Evolutionary conservation across 2,329 filamentous ascomycete species (phyloP).

Genomic region (Colletotrichum tabaci): DNA sequence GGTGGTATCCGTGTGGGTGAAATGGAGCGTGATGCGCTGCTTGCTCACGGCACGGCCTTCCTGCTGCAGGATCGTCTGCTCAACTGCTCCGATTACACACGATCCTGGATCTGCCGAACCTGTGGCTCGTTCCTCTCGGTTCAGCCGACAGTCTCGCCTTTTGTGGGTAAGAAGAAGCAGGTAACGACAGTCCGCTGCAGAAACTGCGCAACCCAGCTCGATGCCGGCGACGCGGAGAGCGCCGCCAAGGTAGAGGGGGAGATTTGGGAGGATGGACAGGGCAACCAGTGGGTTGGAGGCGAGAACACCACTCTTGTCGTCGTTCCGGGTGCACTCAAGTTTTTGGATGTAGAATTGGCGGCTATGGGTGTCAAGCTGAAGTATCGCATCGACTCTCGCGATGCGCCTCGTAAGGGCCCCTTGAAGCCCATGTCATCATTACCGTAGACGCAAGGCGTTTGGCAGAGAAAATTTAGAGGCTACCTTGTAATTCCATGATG

Average conservation of each 20-base stretch:
- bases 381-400: constrained; percentile 78
- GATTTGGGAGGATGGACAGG: constrained; percentile 94
- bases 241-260: constrained; percentile 74
- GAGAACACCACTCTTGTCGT: constrained; percentile 93
- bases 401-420: constrained; percentile 71
- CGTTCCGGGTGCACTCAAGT: constrained; percentile 93
- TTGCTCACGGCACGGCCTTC: constrained; percentile 96
- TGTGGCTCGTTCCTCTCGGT: constrained; percentile 94
- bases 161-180: constrained; percentile 75
- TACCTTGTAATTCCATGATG: constrained; percentile 30
- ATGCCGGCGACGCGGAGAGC: constrained; percentile 71
- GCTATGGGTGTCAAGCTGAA: constrained; percentile 97
- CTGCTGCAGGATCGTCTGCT: constrained; percentile 94
- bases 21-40: constrained; percentile 96
- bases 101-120: constrained; percentile 88
- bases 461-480: constrained; percentile 27
- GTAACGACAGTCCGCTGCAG: constrained; percentile 83
- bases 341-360: constrained; percentile 93
- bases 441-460: constrained; percentile 41
- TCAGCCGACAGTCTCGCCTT: constrained; percentile 81
- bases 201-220: constrained; percentile 77
- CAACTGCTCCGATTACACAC: constrained; percentile 96
- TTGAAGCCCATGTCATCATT: constrained; percentile 57
- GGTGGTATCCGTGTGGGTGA: constrained; percentile 99
- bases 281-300: constrained; percentile 87